phyloP scores from a whole-genome alignment of 371 early-diverging fungal genomes.

The Zancudomyces culisetae region DNA sequence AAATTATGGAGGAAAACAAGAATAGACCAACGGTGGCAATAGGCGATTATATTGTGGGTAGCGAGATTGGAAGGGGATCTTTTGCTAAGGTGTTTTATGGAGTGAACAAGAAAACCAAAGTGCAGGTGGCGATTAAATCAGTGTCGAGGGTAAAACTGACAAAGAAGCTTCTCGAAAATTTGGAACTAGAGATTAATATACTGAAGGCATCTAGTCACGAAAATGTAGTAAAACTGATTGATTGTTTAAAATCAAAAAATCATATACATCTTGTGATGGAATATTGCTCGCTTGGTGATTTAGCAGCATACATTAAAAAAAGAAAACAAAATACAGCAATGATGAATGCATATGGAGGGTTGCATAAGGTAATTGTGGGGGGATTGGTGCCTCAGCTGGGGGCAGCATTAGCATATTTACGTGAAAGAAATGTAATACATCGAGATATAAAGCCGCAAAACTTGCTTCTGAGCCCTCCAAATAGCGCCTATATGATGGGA shows the following conservation, averaged over 20 bases:
- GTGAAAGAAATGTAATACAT: conserved; percentile 74
- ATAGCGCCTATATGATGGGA: conserved; percentile 18
- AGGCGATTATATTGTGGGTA: conserved; percentile 25
- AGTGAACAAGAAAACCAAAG: conserved; percentile 39
- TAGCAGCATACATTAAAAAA: conserved; percentile 68
- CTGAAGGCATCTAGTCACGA: conserved; percentile 61
- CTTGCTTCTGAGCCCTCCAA: conserved; percentile 41
- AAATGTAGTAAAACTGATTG: conserved; percentile 70
- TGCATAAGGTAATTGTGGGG: conserved; percentile 10
- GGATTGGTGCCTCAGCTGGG: conserved; percentile 64
- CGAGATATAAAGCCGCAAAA: conserved; percentile 90
- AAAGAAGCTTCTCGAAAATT: conserved; percentile 66
- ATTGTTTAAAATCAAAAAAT: conserved; percentile 51
- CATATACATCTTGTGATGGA: conserved; percentile 91
- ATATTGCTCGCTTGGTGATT: conserved; percentile 78
- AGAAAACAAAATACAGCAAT: conserved; percentile 28
- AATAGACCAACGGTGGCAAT: conserved; percentile 18
- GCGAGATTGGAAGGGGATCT: conserved; percentile 72
- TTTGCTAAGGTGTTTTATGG: conserved; percentile 89
- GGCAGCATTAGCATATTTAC: conserved; percentile 67
- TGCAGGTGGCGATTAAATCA: conserved; percentile 72
- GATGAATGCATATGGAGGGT: conserved; percentile 38
- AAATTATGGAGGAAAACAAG: not conserved
- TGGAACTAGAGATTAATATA: conserved; percentile 83
- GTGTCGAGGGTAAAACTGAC: conserved; percentile 70